Evolutionary conservation across 2,329 filamentous ascomycete genomes (phyloP).

Genomic region (Alternaria triticina): DNA sequence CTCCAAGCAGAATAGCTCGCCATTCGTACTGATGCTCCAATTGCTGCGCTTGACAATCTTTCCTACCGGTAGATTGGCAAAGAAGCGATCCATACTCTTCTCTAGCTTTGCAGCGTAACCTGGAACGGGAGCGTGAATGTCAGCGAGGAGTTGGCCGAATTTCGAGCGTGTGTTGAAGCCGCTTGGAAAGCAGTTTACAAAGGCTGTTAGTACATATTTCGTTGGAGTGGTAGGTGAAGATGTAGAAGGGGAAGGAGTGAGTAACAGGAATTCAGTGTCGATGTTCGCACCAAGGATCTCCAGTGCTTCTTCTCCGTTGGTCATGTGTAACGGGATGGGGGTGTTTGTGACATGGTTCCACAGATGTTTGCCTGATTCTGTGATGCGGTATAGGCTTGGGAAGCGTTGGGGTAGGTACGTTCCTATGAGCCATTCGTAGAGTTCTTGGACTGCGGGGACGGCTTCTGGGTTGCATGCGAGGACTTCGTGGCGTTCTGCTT

Average conservation of each 20-base stretch:
- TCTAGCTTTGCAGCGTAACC: slow-evolving; percentile 63
- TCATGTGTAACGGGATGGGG: slow-evolving; percentile 49
- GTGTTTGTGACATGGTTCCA: slow-evolving; percentile 56
- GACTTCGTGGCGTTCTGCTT: slow-evolving; percentile 51
- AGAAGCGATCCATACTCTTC: slow-evolving; percentile 68
- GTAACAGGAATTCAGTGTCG: slow-evolving; percentile 66
- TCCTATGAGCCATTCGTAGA: slow-evolving; percentile 62
- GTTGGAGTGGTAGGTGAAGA: slow-evolving; percentile 38
- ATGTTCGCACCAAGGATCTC: slow-evolving; percentile 58
- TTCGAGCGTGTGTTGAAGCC: slow-evolving; percentile 66
- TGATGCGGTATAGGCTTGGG: slow-evolving; percentile 59
- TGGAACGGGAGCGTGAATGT: slow-evolving; percentile 66
- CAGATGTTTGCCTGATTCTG: slow-evolving; percentile 34
- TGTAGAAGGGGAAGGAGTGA: slow-evolving; percentile 36
- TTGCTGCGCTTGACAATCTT: slow-evolving; percentile 64
- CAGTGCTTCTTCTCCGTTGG: slow-evolving; percentile 51
- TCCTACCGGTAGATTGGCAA: slow-evolving; percentile 60
- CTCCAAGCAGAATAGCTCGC: slow-evolving; percentile 48
- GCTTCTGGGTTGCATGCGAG: slow-evolving; percentile 45
- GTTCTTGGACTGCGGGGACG: slow-evolving; percentile 60
- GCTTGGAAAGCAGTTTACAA: slow-evolving; percentile 62
- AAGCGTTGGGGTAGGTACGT: slow-evolving; percentile 65
- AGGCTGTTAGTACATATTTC: slow-evolving; percentile 64
- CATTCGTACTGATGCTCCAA: slow-evolving; percentile 56
- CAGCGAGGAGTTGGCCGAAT: slow-evolving; percentile 58